These are phyloP conservation scores for Aureobasidium lini DNA, from an alignment of 2,329 filamentous ascomycete species.

Conservation along the genomic window DNA sequence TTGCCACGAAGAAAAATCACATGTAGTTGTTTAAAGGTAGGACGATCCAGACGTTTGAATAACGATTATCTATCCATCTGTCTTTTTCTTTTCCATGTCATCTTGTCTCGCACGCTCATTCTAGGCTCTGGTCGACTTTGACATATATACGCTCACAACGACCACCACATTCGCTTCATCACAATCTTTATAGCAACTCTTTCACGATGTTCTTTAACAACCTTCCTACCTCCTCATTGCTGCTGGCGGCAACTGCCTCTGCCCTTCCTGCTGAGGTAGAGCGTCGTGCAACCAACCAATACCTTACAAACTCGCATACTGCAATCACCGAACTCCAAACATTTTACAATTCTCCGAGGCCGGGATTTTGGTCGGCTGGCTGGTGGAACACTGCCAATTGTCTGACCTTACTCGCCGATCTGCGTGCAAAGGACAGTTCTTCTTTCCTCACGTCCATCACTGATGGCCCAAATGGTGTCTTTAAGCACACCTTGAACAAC, in stretches of 20 bases:
- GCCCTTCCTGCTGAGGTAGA: background rate
- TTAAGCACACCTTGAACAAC: background rate
- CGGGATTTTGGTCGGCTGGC: constrained; percentile 7
- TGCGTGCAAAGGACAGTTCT: constrained; percentile 10
- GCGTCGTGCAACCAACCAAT: background rate
- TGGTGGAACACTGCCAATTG: constrained; percentile 16
- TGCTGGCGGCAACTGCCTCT: constrained; percentile 11
- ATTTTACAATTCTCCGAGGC: constrained; percentile 13
- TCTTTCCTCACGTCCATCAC: constrained; percentile 10
- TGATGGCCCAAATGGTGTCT: constrained; percentile 11
- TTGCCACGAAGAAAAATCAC: background rate
- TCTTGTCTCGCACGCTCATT: background rate
- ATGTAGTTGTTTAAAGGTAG: background rate
- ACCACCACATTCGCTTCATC: background rate
- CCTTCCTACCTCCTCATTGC: background rate
- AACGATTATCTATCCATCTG: background rate
- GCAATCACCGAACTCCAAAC: constrained; percentile 12
- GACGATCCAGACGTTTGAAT: background rate
- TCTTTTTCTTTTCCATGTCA: background rate
- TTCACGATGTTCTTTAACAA: background rate
- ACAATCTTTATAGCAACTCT: background rate
- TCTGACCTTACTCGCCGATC: constrained; percentile 14
- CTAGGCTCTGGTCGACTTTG: background rate
- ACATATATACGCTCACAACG: background rate
- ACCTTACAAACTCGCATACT: constrained; percentile 7